Evolutionary conservation across 306 rosid genomes (phyloP), one percentile per base, ranked within the genome.

Genomic region (Dalbergia oliveri): DNA sequence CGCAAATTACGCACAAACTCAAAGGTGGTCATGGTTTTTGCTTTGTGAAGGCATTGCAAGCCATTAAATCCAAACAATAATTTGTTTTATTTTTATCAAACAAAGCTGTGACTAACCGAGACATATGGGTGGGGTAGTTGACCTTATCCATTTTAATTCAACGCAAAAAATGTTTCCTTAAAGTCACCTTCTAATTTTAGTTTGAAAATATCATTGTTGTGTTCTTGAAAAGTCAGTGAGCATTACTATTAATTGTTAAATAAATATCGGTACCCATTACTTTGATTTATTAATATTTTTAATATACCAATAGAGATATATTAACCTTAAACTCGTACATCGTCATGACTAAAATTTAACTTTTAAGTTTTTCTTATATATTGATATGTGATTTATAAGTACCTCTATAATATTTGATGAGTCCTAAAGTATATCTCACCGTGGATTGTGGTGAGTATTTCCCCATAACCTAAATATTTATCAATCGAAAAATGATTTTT

Each of bases 1-100:
- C 87, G 88, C 35, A 79, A 84, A 75, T 76, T 35, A 35, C 83
- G 92, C 80, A 59, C 10, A 69, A 59, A 74, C 76, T 73, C 65
- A 59, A 64, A 68, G 39, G 51, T 72, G 76, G 84, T 79, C 82
- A 49, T 43, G 66, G n/a, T 61, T 65, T 66, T 69, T 75, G 3
- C 41, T 37, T 5, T 65, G 7, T 14, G 60, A 74, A 66, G 74
- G 79, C 54, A 77, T 72, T 78, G 21, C 75, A 65, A 58, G 78
- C 91, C 88, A 87, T 79, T 44, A 81, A 90, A 79, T 73, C 31
- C 51, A 74, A 80, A 63, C 81, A 8, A 69, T 12, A 9, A 23
- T 41, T 56, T 18, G 79, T 82, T 80, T 65, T 58, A 44, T 64
- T 53, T 45, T 85, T 50, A 73, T 53, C 71, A 13, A 50, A 45